A percentile compares a stretch with the other conserved stretches of the same genome.
phyloP scores from a whole-genome alignment of 306 rosid species.

The Luffa acutangula region DNA sequence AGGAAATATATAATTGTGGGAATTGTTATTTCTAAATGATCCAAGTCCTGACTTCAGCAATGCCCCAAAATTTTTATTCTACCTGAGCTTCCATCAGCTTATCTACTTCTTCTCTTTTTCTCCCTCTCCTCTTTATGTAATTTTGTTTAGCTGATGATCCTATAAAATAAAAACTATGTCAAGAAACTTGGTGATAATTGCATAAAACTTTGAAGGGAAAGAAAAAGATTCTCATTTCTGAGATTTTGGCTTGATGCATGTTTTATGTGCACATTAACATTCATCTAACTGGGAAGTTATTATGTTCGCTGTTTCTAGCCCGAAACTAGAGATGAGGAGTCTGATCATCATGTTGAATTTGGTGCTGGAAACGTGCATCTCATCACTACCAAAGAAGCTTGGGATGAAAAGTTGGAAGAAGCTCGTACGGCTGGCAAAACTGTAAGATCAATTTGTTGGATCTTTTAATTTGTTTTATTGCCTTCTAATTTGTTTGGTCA shows the following conservation, averaged over 20 bases:
- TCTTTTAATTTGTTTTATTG: not conserved
- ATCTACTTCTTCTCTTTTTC: not conserved
- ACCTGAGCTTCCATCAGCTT: not conserved
- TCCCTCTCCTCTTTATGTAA: not conserved
- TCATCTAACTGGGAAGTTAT: constrained; percentile 17
- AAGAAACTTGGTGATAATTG: not conserved
- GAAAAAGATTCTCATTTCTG: not conserved
- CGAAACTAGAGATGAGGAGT: constrained; percentile 27
- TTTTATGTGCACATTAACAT: not conserved
- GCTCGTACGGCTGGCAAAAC: constrained; percentile 66
- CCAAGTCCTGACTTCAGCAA: not conserved
- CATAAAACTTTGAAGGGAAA: not conserved
- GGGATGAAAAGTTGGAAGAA: constrained; percentile 88
- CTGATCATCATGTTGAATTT: constrained; percentile 55
- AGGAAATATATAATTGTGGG: not conserved
- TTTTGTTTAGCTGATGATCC: not conserved
- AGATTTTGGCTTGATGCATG: not conserved
- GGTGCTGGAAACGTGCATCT: constrained; percentile 61
- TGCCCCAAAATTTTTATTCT: not conserved
- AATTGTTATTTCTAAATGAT: not conserved
- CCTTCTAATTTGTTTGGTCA: not conserved
- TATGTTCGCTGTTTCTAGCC: constrained; percentile 29
- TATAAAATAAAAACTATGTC: not conserved
- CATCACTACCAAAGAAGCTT: constrained; percentile 60
- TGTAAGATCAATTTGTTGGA: constrained; percentile 29